Conservation (phyloP, 2,329 filamentous ascomycete genomes). For the Pseudopyrenochaeta lycopersici region DNA sequence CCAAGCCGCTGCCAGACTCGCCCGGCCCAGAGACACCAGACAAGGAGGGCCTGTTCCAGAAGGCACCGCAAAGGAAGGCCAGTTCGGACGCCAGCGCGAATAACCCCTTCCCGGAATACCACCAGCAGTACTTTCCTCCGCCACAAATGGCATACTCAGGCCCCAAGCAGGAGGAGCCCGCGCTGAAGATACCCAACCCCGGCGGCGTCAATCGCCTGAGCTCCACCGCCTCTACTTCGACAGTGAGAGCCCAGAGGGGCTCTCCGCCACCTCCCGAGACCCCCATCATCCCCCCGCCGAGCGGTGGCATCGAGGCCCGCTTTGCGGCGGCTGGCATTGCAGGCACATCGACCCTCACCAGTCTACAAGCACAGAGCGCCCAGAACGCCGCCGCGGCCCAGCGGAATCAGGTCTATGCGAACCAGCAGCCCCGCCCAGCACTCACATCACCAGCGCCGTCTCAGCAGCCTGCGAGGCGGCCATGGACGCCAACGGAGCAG, state of each 20-base stretch:
- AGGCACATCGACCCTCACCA: conserved; percentile 82
- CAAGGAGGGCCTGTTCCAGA: conserved; percentile 81
- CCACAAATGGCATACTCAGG: conserved; percentile 17
- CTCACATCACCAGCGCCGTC: conserved; percentile 56
- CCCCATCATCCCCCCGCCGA: conserved; percentile 77
- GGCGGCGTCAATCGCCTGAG: conserved; percentile 68
- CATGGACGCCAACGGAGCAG: conserved; percentile 94
- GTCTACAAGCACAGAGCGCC: conserved; percentile 76
- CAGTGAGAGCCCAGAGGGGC: conserved; percentile 87
- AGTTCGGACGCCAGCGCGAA: conserved; percentile 20
- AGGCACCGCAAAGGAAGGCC: conserved; percentile 56
- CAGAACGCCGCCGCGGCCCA: conserved; percentile 85
- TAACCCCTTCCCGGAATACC: conserved; percentile 62
- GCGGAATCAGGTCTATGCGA: conserved; percentile 77
- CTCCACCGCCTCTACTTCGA: conserved; percentile 92
- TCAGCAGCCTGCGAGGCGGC: conserved; percentile 63
- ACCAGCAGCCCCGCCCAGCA: conserved; percentile 55
- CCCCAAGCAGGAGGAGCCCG: conserved; percentile 38
- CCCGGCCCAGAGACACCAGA: conserved; percentile 79
- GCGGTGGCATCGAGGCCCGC: conserved; percentile 86
- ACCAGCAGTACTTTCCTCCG: conserved; percentile 70
- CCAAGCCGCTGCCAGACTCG: conserved; percentile 84
- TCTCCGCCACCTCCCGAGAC: conserved; percentile 96
- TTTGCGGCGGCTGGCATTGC: conserved; percentile 93
- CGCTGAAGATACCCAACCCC: conserved; percentile 62